A percentile compares a stretch with the other conserved stretches of the same genome.
These are phyloP conservation scores for Malbranchea zuffiana DNA, from an alignment of 2,329 filamentous ascomycete genomes.

Conservation along the genomic window DNA sequence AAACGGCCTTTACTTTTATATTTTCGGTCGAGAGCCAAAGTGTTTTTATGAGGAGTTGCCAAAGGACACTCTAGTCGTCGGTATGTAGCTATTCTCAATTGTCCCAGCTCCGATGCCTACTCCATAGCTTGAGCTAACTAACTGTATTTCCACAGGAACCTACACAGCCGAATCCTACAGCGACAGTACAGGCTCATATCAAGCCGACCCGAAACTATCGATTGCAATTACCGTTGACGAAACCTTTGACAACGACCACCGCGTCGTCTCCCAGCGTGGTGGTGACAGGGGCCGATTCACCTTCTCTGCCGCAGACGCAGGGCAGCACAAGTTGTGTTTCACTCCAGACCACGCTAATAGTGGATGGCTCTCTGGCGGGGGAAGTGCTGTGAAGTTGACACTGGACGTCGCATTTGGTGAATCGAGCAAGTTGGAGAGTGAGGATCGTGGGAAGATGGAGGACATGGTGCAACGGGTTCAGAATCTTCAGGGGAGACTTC, in stretches of 20 bases:
- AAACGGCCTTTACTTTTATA: constrained; percentile 88
- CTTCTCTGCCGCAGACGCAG: constrained; percentile 87
- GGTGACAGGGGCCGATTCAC: constrained; percentile 72
- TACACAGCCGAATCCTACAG: constrained; percentile 81
- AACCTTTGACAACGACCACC: constrained; percentile 95
- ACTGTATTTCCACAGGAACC: constrained; percentile 46
- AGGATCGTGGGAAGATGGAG: constrained; percentile 84
- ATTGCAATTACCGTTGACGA: constrained; percentile 93
- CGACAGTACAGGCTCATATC: constrained; percentile 56
- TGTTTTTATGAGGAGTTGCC: constrained; percentile 98
- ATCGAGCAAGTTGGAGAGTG: constrained; percentile 84
- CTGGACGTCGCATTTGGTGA: constrained; percentile 91
- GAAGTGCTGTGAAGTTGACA: constrained; percentile 68
- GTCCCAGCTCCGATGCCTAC: not conserved
- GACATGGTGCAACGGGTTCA: constrained; percentile 79
- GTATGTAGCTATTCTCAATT: constrained; percentile 27
- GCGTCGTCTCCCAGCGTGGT: constrained; percentile 80
- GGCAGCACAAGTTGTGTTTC: constrained; percentile 93
- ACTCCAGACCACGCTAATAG: constrained; percentile 61
- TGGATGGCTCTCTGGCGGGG: constrained; percentile 59
- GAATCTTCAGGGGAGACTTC: constrained; percentile 76
- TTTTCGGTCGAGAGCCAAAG: constrained; percentile 74
- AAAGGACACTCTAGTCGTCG: constrained; percentile 92
- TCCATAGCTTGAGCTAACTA: constrained; percentile 2
- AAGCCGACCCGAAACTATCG: constrained; percentile 61